These are phyloP conservation scores for Coelastrella sp. DNA, from an alignment of 139 green algal species.

Conservation along the genomic window DNA sequence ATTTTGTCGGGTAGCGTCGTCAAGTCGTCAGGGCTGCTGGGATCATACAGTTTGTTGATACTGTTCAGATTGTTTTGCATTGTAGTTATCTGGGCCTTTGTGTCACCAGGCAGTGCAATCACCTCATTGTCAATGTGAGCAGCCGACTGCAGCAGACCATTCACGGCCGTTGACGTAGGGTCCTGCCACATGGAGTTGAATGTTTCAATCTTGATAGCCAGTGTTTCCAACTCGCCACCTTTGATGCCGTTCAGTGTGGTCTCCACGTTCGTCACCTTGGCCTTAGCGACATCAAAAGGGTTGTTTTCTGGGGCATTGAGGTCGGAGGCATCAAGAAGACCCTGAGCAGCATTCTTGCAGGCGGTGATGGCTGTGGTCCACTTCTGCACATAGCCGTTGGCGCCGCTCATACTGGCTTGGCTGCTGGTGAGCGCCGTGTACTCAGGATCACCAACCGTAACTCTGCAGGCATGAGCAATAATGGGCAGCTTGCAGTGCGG, in stretches of 20 bases:
- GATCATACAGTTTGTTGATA: too few relatives aligned
- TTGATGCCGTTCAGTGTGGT: too few relatives aligned
- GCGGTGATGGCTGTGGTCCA: neutral
- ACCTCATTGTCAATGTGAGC: neutral
- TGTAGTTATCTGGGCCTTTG: neutral
- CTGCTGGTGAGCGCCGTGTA: too few relatives aligned
- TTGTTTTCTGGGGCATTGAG: neutral
- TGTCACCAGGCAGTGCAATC: neutral
- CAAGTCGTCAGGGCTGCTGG: too few relatives aligned
- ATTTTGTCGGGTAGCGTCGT: too few relatives aligned
- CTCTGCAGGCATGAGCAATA: too few relatives aligned
- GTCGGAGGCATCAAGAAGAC: neutral
- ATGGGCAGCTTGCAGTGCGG: too few relatives aligned
- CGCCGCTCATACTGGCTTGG: too few relatives aligned
- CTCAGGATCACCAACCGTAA: too few relatives aligned
- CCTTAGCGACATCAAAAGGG: neutral
- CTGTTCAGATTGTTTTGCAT: too few relatives aligned
- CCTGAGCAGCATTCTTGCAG: neutral
- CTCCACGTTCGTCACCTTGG: neutral
- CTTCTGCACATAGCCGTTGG: too few relatives aligned
- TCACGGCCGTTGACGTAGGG: neutral
- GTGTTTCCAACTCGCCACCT: neutral
- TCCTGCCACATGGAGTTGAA: conserved; percentile 39
- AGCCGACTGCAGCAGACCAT: neutral
- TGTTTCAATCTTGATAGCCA: neutral